phyloP scores from a whole-genome alignment of 2,329 filamentous ascomycete genomes.

The Epichloe baconii region DNA sequence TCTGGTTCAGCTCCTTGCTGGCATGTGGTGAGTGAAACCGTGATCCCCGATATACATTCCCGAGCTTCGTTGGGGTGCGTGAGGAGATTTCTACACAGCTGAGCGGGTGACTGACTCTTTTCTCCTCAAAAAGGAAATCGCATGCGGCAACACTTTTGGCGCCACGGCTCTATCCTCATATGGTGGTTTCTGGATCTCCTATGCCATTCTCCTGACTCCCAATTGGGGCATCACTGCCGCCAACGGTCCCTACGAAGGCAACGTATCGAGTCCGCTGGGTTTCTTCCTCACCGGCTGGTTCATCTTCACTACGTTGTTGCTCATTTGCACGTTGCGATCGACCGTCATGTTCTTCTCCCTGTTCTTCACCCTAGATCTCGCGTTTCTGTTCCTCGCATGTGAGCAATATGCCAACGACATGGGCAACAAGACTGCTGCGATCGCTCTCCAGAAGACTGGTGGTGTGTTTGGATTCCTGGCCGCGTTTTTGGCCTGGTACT shows the following conservation, averaged over 20 bases:
- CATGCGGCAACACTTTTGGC: slow-evolving; percentile 77
- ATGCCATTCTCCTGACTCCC: slow-evolving; percentile 59
- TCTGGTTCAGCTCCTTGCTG: slow-evolving; percentile 64
- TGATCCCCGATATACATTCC: neutral
- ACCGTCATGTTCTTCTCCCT: slow-evolving; percentile 67
- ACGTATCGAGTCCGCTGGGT: slow-evolving; percentile 46
- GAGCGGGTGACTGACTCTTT: neutral
- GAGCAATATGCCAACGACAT: slow-evolving; percentile 45
- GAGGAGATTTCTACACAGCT: no score
- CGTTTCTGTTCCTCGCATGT: slow-evolving; percentile 60
- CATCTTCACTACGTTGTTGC: slow-evolving; percentile 67
- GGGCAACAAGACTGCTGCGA: slow-evolving; percentile 30
- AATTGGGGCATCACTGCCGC: slow-evolving; percentile 44
- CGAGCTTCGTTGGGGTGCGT: no score
- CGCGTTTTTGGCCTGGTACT: slow-evolving; percentile 79
- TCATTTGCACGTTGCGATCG: slow-evolving; percentile 63
- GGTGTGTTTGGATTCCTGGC: slow-evolving; percentile 71
- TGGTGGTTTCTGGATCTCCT: slow-evolving; percentile 72
- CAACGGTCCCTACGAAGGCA: slow-evolving; percentile 32
- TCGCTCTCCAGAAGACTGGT: slow-evolving; percentile 51
- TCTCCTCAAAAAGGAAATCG: slow-evolving; percentile 48
- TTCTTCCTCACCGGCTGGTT: slow-evolving; percentile 73
- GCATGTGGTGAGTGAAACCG: slow-evolving; percentile 62
- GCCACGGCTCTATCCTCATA: slow-evolving; percentile 71
- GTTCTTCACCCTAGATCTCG: slow-evolving; percentile 64